Evolutionary conservation across 73 alveolate species (phyloP).

Genomic region (Paramecium caudatum): DNA sequence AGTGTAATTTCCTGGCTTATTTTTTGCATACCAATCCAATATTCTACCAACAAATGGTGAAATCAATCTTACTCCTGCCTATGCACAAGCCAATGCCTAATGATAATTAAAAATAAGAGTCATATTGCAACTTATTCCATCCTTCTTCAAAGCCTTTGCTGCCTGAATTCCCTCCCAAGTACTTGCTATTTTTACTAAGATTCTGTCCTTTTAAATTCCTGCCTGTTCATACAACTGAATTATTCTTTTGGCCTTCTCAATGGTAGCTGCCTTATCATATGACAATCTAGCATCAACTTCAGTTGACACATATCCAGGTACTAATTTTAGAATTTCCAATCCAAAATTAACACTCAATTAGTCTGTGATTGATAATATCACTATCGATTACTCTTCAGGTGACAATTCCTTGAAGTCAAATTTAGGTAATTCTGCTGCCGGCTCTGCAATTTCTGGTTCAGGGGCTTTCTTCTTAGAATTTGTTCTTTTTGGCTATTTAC

Average conservation of each 20-base stretch:
- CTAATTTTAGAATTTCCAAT: constrained; percentile 78
- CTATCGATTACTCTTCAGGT: constrained; percentile 52
- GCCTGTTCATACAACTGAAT: constrained; percentile 76
- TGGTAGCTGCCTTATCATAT: constrained; percentile 82
- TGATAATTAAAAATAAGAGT: constrained; percentile 81
- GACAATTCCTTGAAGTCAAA: constrained; percentile 61
- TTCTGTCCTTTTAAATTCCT: constrained; percentile 82
- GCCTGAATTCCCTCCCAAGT: constrained; percentile 94
- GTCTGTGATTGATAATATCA: constrained; percentile 78
- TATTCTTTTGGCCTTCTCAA: constrained; percentile 71
- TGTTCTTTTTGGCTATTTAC: constrained; percentile 60
- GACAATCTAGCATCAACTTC: constrained; percentile 90
- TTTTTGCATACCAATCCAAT: constrained; percentile 81
- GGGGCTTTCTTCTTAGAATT: constrained; percentile 64
- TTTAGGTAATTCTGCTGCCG: constrained; percentile 62
- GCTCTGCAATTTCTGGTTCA: constrained; percentile 58
- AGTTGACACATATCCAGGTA: constrained; percentile 86
- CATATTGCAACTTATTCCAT: constrained; percentile 84
- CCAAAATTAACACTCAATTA: constrained; percentile 82
- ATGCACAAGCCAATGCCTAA: constrained; percentile 90
- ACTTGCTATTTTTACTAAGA: constrained; percentile 85
- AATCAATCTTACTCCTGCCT: constrained; percentile 86
- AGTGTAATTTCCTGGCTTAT: constrained; percentile 78
- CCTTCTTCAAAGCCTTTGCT: constrained; percentile 79
- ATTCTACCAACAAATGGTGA: constrained; percentile 91